Percentiles rank a stretch among this genome's conserved stretches.
Conservation (phyloP, 495 filamentous ascomycete genomes). For the Neurospora sp. region DNA sequence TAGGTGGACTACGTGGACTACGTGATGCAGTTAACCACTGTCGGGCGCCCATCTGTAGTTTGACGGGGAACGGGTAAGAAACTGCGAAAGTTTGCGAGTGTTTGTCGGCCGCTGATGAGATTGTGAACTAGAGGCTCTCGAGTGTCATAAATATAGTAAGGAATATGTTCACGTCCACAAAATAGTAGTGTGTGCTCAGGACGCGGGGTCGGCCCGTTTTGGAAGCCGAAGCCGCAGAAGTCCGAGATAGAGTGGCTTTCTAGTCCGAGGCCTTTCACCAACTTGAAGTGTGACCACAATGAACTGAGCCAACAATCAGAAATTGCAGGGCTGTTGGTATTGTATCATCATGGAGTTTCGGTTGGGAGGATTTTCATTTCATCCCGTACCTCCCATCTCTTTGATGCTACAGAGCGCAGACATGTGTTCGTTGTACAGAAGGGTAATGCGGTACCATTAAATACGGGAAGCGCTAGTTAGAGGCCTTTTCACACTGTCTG, state of each 20-base stretch:
- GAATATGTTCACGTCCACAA: not conserved
- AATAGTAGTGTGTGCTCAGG: not conserved
- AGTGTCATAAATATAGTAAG: not conserved
- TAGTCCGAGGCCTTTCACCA: not conserved
- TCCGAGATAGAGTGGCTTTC: not conserved
- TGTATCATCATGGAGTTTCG: not conserved
- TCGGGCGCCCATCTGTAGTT: not conserved
- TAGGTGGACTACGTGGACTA: not conserved
- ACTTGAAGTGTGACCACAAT: not conserved
- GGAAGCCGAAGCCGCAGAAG: not conserved
- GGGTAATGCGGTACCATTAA: not conserved
- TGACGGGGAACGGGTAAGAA: not conserved
- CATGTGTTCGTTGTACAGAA: not conserved
- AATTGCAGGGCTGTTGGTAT: not conserved
- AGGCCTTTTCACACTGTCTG: not conserved
- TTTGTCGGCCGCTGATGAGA: not conserved
- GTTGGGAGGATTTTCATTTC: not conserved
- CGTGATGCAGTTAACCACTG: not conserved
- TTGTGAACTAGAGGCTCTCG: not conserved
- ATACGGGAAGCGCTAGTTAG: not conserved
- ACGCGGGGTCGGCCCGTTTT: not conserved
- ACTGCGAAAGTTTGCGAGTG: not conserved
- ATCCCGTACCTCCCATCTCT: not conserved
- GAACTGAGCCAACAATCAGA: not conserved
- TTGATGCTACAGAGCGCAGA: not conserved